A percentile compares a stretch with the other conserved stretches of the same genome.
These are phyloP conservation scores for Aspergillus sp. DNA, from an alignment of 2,329 filamentous ascomycete species.

Conservation along the genomic window DNA sequence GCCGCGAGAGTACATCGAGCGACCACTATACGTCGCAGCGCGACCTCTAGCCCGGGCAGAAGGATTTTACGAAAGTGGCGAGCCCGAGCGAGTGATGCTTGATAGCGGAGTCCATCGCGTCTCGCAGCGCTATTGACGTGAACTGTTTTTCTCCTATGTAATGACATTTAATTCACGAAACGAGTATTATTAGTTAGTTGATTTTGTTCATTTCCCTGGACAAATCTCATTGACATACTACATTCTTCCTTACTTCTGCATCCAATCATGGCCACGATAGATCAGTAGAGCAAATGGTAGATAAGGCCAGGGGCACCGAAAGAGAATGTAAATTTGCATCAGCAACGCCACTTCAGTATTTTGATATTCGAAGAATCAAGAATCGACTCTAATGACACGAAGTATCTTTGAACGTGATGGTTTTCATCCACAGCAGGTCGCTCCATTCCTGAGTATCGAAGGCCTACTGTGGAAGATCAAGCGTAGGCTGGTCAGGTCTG, in stretches of 20 bases:
- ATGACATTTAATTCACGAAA: background rate
- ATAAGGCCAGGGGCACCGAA: too few relatives aligned
- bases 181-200: background rate
- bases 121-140: constrained; percentile 33
- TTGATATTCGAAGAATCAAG: background rate
- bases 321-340: constrained; percentile 5
- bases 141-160: background rate
- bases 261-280: background rate
- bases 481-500: too few relatives aligned
- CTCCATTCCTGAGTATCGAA: too few relatives aligned
- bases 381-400: background rate
- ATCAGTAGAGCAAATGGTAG: too few relatives aligned
- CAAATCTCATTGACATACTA: background rate
- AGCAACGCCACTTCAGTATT: constrained; percentile 12
- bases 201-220: background rate
- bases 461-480: too few relatives aligned
- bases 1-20: constrained; percentile 51
- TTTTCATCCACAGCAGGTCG: background rate
- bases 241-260: background rate
- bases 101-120: constrained; percentile 34
- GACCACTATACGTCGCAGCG: constrained; percentile 41
- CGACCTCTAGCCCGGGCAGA: constrained; percentile 34
- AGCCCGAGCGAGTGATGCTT: constrained; percentile 30
- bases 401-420: background rate
- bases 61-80: constrained; percentile 38